phyloP scores from a whole-genome alignment of 139 green algal species.

The Pleodorina starrii region DNA sequence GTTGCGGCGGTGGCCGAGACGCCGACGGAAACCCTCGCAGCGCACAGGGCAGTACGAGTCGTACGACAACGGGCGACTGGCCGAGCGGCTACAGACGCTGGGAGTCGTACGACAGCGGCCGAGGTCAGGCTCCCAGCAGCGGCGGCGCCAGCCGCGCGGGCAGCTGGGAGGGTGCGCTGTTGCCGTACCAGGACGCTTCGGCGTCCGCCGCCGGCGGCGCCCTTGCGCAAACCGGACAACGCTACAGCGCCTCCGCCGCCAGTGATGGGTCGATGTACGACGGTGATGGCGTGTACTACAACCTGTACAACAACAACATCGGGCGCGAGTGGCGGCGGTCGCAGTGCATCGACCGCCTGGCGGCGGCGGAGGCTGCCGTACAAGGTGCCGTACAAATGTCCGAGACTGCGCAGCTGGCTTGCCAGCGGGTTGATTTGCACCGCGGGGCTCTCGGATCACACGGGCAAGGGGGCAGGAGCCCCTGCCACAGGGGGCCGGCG shows the following conservation, averaged over 20 bases:
- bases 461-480: too few relatives aligned
- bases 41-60: background rate
- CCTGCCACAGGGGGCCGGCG: too few relatives aligned
- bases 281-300: background rate
- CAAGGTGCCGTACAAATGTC: too few relatives aligned
- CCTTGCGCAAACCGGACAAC: too few relatives aligned
- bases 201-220: background rate
- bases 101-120: background rate
- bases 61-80: background rate
- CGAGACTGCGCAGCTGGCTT: too few relatives aligned
- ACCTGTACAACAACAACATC: too few relatives aligned
- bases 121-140: background rate
- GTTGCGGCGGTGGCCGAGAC: background rate
- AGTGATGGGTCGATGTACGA: background rate
- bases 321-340: too few relatives aligned
- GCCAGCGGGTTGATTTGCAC: too few relatives aligned
- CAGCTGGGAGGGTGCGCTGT: background rate
- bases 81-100: background rate
- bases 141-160: background rate
- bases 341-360: too few relatives aligned
- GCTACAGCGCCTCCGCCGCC: background rate
- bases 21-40: background rate
- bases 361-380: too few relatives aligned
- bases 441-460: too few relatives aligned
- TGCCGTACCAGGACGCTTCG: background rate